Percentiles rank a stretch among this genome's conserved stretches.
Conservation (phyloP, 2,329 filamentous ascomycete genomes). For the Trichophyton benhamiae region DNA sequence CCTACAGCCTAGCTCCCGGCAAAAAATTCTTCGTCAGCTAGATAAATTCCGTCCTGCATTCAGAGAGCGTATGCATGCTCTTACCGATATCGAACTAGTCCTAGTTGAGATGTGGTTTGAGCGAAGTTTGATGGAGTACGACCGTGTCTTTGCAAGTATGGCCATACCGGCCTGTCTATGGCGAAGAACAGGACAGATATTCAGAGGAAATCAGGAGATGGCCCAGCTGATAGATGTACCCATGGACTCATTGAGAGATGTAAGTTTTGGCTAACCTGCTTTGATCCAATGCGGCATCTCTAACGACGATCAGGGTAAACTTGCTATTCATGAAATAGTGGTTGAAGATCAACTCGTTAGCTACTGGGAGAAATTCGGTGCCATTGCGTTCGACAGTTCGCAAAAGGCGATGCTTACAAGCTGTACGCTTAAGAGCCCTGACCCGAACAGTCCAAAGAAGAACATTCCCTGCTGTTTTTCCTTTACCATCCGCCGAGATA, state of each 20-base stretch:
- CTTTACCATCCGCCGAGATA: constrained; percentile 88
- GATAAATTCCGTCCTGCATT: constrained; percentile 93
- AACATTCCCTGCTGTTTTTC: constrained; percentile 92
- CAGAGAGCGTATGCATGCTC: constrained; percentile 77
- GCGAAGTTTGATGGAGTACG: constrained; percentile 89
- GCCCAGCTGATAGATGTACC: constrained; percentile 88
- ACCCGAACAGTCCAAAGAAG: constrained; percentile 53
- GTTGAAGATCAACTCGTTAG: constrained; percentile 89
- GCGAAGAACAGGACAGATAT: constrained; percentile 93
- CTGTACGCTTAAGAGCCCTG: constrained; percentile 77
- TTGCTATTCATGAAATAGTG: constrained; percentile 89
- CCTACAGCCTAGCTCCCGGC: constrained; percentile 66
- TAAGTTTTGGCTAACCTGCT: constrained; percentile 37
- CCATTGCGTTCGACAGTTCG: constrained; percentile 85
- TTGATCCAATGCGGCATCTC: constrained; percentile 2
- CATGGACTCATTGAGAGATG: constrained; percentile 80
- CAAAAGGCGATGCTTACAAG: constrained; percentile 94
- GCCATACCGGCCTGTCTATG: constrained; percentile 95
- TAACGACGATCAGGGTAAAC: constrained; percentile 60
- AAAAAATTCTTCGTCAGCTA: constrained; percentile 82
- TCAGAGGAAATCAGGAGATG: constrained; percentile 97
- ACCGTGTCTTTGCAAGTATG: constrained; percentile 97
- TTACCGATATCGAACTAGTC: constrained; percentile 89
- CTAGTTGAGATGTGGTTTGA: constrained; percentile 99
- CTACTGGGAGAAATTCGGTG: constrained; percentile 98